These are phyloP conservation scores for Akebia trifoliata DNA, from an alignment of 164 flowering plant species.

Conservation along the genomic window DNA sequence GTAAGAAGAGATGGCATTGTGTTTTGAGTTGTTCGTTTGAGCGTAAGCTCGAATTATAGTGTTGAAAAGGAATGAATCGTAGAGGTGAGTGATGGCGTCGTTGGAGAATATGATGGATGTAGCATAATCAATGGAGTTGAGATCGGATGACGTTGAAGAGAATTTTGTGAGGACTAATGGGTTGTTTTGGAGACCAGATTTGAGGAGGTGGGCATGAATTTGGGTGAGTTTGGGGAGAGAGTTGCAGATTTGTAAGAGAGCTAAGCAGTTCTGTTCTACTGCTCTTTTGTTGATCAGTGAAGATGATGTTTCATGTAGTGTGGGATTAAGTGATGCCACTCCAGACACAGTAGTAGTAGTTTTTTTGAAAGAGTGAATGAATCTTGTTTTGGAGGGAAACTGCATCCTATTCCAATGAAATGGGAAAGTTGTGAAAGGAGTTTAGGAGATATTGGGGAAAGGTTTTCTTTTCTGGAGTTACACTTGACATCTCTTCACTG, in stretches of 20 bases:
- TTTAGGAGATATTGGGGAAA: no score
- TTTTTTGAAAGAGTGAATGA: neutral
- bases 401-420: neutral
- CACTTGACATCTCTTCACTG: no score
- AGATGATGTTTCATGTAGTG: neutral
- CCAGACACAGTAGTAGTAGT: neutral
- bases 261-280: slow-evolving; percentile 15
- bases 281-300: slow-evolving; percentile 4
- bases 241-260: slow-evolving; percentile 8
- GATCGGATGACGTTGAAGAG: slow-evolving; percentile 11
- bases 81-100: slow-evolving; percentile 5
- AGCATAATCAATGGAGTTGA: slow-evolving; percentile 10
- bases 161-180: slow-evolving; percentile 15
- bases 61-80: slow-evolving; percentile 46
- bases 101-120: slow-evolving; percentile 3
- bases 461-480: no score
- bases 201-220: slow-evolving; percentile 13
- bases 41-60: slow-evolving; percentile 51
- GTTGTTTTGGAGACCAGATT: slow-evolving; percentile 16
- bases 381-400: neutral
- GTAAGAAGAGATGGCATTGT: slow-evolving; percentile 35
- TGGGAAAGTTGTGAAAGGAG: no score
- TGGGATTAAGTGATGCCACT: neutral
- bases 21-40: slow-evolving; percentile 22
- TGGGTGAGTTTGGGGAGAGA: slow-evolving; percentile 11